Evolutionary conservation across 345 rosid species (phyloP), one percentile per base, ranked within the genome.

Genomic region (Draba incana): DNA sequence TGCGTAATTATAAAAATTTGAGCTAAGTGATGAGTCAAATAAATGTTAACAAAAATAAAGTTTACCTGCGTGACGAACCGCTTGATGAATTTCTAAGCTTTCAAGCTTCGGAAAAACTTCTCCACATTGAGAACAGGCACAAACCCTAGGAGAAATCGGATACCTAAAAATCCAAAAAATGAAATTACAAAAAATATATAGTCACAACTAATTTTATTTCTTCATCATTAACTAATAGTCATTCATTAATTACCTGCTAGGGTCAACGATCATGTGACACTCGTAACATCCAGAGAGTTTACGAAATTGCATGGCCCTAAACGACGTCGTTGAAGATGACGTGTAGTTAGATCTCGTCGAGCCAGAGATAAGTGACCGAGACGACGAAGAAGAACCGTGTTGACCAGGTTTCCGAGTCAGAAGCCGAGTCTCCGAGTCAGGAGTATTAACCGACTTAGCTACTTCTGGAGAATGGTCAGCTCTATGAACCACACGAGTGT

Each of bases 231-330:
- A 25, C 33, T 35, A 35, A 8, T 53, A 23, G 47, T 11, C 42
- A 15, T 1, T 33, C 7, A 28, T 28, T 28, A 33, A 6, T 35
- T 63, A 94, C 99, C 97, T 85, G 93, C 90, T 82, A 23, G 97
- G 95, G 81, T 94, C 99, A 69, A 91, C 88, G 74, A 91, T 86
- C 83, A 83, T 87, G 80, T 79, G 97, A 72, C 99, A 94, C 69
- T 94, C 99, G 41, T 94, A 91, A 51, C 99, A 94, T 45, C 99
- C 92, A 38, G 99, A 94, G 74, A 94, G 96, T 75, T 89, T 94
- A 72, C 99, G 80, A 66, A 94, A 86, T 66, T 91, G 99, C 90
- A 91, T 89, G 84, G 84, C 90, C 66, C 88, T 86, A 4, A 90
- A 87, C 41, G 95, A 84, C n/a, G 87, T 62, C 24, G 74, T 37